Conservation (phyloP, 495 filamentous ascomycete species). For the Daldinia loculata region DNA sequence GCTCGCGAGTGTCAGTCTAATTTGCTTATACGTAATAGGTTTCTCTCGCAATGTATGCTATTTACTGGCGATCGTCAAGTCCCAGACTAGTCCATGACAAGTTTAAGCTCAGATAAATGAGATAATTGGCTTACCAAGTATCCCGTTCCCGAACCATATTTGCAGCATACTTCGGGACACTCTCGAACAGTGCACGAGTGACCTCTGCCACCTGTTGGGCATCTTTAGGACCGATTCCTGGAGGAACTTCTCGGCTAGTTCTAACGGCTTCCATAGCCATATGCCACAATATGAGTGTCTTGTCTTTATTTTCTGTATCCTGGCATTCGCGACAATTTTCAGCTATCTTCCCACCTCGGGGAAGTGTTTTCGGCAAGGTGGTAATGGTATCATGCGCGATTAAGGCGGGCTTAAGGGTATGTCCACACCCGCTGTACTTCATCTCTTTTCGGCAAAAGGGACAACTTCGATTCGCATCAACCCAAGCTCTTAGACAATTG, state of each 20-base stretch:
- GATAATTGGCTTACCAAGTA: background rate
- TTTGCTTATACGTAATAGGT: too few species aligned
- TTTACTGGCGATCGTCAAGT: background rate
- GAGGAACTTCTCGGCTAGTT: background rate
- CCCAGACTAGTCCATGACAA: background rate
- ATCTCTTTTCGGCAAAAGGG: constrained; percentile 35
- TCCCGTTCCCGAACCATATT: background rate
- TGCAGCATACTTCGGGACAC: background rate
- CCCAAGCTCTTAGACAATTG: constrained; percentile 15
- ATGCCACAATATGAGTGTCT: background rate
- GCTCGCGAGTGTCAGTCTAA: background rate
- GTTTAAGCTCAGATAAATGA: background rate
- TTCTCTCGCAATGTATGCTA: background rate
- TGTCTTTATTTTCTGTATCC: background rate
- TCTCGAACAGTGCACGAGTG: background rate
- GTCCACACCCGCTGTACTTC: constrained; percentile 18
- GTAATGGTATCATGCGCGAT: constrained; percentile 27
- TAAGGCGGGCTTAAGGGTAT: constrained; percentile 15
- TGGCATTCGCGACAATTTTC: constrained; percentile 13
- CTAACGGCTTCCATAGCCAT: background rate
- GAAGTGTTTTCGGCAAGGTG: constrained; percentile 31
- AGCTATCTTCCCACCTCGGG: constrained; percentile 2
- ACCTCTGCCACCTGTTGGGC: background rate
- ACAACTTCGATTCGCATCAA: constrained; percentile 5
- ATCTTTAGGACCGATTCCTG: background rate